Base-by-base conservation (phyloP, 139 green algal genomes). In the Picochlorum sp. region DNA sequence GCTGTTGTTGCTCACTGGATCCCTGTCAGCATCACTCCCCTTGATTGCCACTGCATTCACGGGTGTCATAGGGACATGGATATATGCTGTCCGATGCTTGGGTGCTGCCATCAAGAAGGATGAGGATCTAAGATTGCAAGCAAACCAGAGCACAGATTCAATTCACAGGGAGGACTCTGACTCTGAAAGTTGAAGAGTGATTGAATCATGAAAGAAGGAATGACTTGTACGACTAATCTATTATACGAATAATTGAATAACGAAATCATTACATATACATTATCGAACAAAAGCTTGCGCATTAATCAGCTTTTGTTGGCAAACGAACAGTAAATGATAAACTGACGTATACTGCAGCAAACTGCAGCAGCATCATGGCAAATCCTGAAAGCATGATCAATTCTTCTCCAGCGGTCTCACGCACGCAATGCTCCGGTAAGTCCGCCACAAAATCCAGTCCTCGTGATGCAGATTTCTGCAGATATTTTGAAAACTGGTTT, bases 1-100 rank as follows among this genome's bases (percentile, higher is more conserved):
- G 6, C 69, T 88, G 57, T 62, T 92, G 56, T 71, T 92, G 59
- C 58, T 62, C 6, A 64, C 69, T 28, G 83, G 83, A 21, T 78
- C 62, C 37, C 76, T 89, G 14, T 38, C 69, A 18, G 74, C 71
- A n/a, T 69, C 74, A 18, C 61, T 89, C 65, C 81, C 81, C 1
- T 59, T 87, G 65, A 82, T 84, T 30, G 26, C 70, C 4, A 52
- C 61, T 13, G 62, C 58, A 37, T 88, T 83, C 49, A n/a, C 63
- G 6, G 71, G 16, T 41, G 81, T 87, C 21, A 77, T 89, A 20
- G 28, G 65, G 9, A 64, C 63, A 8, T 90, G 83, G 82, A 61
- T 86, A 49, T 49, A 58, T 13, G 76, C 84, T 0, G 81, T 86
- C 9, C 38, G 32, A 51, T 56, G 26, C 65, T 77, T 59, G 58